Base-by-base conservation (phyloP, 106 monocot species). In the Vanilla planifolia region DNA sequence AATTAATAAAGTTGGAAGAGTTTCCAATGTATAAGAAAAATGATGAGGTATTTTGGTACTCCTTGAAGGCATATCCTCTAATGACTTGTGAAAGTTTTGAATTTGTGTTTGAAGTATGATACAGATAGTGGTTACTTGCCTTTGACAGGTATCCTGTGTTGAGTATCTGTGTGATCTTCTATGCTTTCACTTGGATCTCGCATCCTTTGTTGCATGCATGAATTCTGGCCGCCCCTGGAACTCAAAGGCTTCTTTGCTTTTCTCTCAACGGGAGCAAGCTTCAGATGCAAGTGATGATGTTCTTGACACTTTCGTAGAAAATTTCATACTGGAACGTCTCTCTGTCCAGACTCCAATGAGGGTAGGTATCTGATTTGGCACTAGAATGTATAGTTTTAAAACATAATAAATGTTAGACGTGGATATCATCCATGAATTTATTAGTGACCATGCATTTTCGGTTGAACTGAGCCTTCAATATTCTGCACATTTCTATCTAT, bases 171-270 rank as follows among this genome's bases (percentile, higher is more conserved):
- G 96, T 52, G 91, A 96, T 71, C 76, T 96, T 48, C 48, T 96
- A 59, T 96, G 91, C 77, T 91, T 84, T 70, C 79, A 84, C 50
- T 72, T 96, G 50, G 96, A 96, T 79, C 63, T 96, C 81, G 91
- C 96, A 41, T 77, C 60, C 25, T 96, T 79, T 73, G 86, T 91
- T 74, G 84, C 91, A 19, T 71, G 78, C 76, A 70, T 77, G 25
- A 96, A 96, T 73, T 90, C 90, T 75, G 86, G 86, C 13, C 66
- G 34, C 14, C 22, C 57, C 29, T 96, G 90, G 95, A 74, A 75
- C 79, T 70, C 79, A 67, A 84, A 72, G 70, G 30, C 41, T 51
- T 78, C 80, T 50, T 65, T 90, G 28, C 72, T 81, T 44, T 84
- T 86, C 58, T 59, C 77, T 45, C 80, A 67, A 35, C 74, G 63